A percentile compares a stretch with the other conserved stretches of the same genome.
phyloP scores from a whole-genome alignment of 2,329 filamentous ascomycete species.

The Trichoderma arundinaceum region DNA sequence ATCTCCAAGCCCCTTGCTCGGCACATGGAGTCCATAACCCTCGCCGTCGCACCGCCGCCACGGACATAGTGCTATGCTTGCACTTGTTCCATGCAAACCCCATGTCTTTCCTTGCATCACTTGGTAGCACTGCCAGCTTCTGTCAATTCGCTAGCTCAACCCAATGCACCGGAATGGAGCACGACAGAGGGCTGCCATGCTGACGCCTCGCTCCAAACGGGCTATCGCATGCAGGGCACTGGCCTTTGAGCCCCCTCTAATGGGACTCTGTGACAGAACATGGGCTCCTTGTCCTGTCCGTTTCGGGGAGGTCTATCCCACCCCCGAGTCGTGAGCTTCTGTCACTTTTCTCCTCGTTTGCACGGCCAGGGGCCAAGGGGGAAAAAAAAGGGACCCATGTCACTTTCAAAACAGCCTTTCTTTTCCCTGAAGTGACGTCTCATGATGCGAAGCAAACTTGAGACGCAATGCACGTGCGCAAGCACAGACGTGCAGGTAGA shows the following conservation, averaged over 20 bases:
- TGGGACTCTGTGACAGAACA: constrained; percentile 6
- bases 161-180: constrained; percentile 27
- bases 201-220: constrained; percentile 9
- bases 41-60: constrained; percentile 24
- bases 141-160: constrained; percentile 20
- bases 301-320: not conserved
- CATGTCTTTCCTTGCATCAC: constrained; percentile 6
- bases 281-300: constrained; percentile 7
- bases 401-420: constrained; percentile 5
- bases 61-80: not conserved
- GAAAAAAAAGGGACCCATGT: constrained; percentile 3
- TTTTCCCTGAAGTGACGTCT: constrained; percentile 8
- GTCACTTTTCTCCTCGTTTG: not conserved
- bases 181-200: constrained; percentile 16
- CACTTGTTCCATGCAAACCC: constrained; percentile 9
- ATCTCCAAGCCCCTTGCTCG: constrained; percentile 18
- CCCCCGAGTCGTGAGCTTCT: not conserved
- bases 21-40: constrained; percentile 11
- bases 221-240: constrained; percentile 11
- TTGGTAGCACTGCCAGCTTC: constrained; percentile 21
- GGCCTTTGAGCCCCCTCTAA: constrained; percentile 15
- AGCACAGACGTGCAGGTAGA: not conserved
- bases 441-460: constrained; percentile 28
- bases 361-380: not conserved
- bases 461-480: constrained; percentile 22